Evolutionary conservation across 2,329 filamentous ascomycete genomes (phyloP).

Genomic region (Lachnellula arida): DNA sequence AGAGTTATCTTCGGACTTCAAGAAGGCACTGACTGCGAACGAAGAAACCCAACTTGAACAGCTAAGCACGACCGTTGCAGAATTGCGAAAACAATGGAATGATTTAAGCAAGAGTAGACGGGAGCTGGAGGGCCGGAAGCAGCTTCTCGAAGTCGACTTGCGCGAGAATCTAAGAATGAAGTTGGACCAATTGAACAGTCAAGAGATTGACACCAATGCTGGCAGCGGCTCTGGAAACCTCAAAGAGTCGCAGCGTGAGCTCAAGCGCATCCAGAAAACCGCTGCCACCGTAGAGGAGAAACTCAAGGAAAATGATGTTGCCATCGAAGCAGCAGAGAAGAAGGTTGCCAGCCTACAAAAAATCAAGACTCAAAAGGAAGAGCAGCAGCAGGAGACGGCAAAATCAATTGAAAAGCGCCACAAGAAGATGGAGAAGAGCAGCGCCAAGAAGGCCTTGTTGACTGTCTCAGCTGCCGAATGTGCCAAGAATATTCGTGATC

Average conservation of each 20-base stretch:
- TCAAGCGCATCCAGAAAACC: conserved; percentile 69
- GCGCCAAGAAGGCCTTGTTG: conserved; percentile 79
- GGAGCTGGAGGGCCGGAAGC: conserved; percentile 75
- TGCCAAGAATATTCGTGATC: conserved; percentile 81
- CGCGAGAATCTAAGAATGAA: conserved; percentile 84
- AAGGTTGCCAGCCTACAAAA: conserved; percentile 36
- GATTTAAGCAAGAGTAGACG: conserved; percentile 68
- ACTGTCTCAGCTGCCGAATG: conserved; percentile 75
- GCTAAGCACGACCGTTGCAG: conserved; percentile 64
- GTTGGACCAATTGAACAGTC: conserved; percentile 77
- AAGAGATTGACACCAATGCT: conserved; percentile 64
- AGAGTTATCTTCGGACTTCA: conserved; percentile 83
- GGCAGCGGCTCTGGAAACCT: conserved; percentile 61
- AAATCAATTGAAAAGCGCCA: conserved; percentile 78
- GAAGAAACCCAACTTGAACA: conserved; percentile 78
- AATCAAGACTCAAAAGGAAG: conserved; percentile 59
- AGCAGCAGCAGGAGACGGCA: conserved; percentile 70
- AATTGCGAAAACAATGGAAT: conserved; percentile 71
- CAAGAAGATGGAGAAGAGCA: conserved; percentile 85
- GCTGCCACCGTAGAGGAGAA: conserved; percentile 63
- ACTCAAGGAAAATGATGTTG: conserved; percentile 68
- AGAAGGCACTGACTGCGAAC: conserved; percentile 76
- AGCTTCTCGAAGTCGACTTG: conserved; percentile 78
- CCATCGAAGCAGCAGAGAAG: conserved; percentile 54
- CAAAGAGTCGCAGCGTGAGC: conserved; percentile 73